Conservation (phyloP, 345 rosid species). For the Diplotaxis tenuifolia region DNA sequence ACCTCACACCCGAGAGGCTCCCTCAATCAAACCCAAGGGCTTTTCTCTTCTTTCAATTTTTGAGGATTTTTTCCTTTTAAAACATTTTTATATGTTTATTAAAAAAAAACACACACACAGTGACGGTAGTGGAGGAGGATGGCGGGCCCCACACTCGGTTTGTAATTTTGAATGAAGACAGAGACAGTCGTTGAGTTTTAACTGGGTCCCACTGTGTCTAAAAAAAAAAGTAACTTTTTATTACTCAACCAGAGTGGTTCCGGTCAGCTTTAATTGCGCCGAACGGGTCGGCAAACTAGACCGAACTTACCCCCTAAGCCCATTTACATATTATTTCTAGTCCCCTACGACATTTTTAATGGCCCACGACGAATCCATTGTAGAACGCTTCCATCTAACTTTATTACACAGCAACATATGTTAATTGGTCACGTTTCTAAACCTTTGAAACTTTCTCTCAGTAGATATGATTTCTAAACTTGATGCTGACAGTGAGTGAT, state of each 20-base stretch:
- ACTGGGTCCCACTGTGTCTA: constrained; percentile 15
- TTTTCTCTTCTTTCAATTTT: neutral
- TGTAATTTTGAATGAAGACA: constrained; percentile 32
- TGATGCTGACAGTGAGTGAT: neutral
- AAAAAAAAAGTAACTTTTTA: neutral
- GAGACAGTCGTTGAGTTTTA: constrained; percentile 32
- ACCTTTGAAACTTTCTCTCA: neutral
- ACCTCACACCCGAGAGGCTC: neutral
- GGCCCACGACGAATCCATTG: neutral
- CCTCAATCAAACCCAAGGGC: neutral
- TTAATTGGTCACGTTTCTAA: neutral
- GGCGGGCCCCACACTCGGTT: constrained; percentile 34
- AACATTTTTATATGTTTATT: too few species aligned
- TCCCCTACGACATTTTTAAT: neutral
- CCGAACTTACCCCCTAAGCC: constrained; percentile 6
- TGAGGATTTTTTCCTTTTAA: neutral
- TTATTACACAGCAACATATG: neutral
- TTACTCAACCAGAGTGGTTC: neutral
- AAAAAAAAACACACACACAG: neutral
- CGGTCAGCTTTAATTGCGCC: constrained; percentile 26
- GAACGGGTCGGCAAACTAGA: constrained; percentile 8
- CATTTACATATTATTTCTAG: neutral
- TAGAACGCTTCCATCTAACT: neutral
- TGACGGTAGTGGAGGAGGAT: neutral
- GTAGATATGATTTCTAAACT: neutral